Base-by-base conservation (phyloP, 768 basidiomycete species). In the Clathrus columnatus region DNA sequence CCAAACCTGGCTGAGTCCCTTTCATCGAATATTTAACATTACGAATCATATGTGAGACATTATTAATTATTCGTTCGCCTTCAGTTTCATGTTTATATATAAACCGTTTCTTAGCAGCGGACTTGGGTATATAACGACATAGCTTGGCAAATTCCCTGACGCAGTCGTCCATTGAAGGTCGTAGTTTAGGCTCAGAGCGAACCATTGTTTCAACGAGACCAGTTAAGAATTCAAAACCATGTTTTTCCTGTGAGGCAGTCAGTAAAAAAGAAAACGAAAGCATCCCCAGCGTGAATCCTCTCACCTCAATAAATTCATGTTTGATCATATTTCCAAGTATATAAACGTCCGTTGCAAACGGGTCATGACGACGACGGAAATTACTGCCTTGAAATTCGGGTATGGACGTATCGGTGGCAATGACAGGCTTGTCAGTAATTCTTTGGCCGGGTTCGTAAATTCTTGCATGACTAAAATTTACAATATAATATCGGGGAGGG, bases 381-480 rank as follows among this genome's bases (percentile, higher is more conserved):
- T 28, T 20, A 10, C 11, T 11, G 18, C 46, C 46, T 14, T 2
- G 11, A 18, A 14, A 47, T 47, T 47, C 46, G 18, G 46, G 46
- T 23, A 47, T 16, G 20, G 3, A 16, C 11, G 3, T 4, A 28
- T 47, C 46, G 20, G 21, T 14, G 4, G 5, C 46, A 28, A 4
- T 14, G 16, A 8, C 17, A 11, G 46, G 5, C 11, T 23, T 3
- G 18, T 23, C 21, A 7, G 18, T 11, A 28, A 28, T 8, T 11
- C 61, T 54, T 5, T 69, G 61, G 0, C 62, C 48, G 0, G 70
- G 66, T 1, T 56, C 61, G 44, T 68, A 74, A 1, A 48, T 59
- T 0, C 63, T 53, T 0, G 73, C 72, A 1, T 73, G 41, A 0
- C 70, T 71, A 11, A 73, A 72, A 50, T 72, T 72, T 26, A 72